A percentile compares a stretch with the other conserved stretches of the same genome.
Conservation (phyloP, 352 stramenopile species). For the Phytophthora fragariae region DNA sequence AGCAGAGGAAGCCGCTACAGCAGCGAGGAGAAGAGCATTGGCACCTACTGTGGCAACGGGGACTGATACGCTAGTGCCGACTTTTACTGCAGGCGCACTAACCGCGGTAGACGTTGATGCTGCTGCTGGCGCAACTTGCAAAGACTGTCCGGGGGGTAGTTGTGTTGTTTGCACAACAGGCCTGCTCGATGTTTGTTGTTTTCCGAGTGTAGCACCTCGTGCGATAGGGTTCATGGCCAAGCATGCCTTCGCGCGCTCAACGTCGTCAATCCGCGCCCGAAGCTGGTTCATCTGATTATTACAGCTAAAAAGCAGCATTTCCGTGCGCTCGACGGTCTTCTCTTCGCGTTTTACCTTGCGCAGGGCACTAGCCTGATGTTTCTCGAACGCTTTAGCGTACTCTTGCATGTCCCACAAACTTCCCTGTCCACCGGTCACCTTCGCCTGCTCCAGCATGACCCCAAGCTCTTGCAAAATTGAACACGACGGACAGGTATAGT, state of each 20-base stretch:
- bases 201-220: constrained; percentile 18
- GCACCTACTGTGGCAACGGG: constrained; percentile 17
- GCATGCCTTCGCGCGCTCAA: constrained; percentile 69
- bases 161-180: constrained; percentile 4
- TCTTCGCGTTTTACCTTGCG: constrained; percentile 88
- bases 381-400: constrained; percentile 86
- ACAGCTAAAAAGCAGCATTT: constrained; percentile 80
- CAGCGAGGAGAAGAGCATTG: constrained; percentile 33
- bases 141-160: constrained; percentile 9
- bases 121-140: constrained; percentile 10
- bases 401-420: constrained; percentile 88
- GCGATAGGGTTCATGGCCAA: constrained; percentile 46
- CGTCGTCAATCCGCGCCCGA: constrained; percentile 72
- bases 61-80: neutral
- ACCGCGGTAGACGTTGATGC: constrained; percentile 10
- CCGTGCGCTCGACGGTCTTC: constrained; percentile 82
- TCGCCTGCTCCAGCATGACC: constrained; percentile 52
- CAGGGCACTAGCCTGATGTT: constrained; percentile 73
- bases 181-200: constrained; percentile 19
- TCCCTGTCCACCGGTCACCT: constrained; percentile 59
- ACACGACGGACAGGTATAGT: constrained; percentile 96
- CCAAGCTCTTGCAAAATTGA: constrained; percentile 91
- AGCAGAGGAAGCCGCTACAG: constrained; percentile 19
- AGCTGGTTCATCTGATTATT: constrained; percentile 88
- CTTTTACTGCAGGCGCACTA: constrained; percentile 5